phyloP scores from a whole-genome alignment of 768 basidiomycete species.

The Mycena vitilis region DNA sequence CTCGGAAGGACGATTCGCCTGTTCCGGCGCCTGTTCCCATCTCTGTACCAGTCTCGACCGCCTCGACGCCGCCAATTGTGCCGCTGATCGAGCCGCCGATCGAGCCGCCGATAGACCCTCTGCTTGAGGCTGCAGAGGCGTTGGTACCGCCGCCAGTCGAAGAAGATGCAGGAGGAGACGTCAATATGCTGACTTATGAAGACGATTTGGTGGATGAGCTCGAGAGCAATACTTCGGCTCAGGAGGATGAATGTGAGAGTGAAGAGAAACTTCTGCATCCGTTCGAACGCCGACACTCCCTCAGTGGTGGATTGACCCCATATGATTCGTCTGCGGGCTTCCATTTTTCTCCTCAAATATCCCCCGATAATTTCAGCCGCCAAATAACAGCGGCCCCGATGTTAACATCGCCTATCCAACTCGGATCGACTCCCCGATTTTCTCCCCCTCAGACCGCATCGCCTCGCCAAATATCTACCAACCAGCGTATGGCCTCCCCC shows the following conservation, averaged over 20 bases:
- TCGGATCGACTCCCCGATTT: background rate
- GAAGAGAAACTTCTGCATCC: slow-evolving; percentile 71
- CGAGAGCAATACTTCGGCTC: slow-evolving; percentile 50
- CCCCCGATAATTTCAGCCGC: slow-evolving; percentile 13
- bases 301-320: slow-evolving; percentile 47
- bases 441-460: background rate
- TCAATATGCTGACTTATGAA: slow-evolving; percentile 42
- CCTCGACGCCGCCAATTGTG: slow-evolving; percentile 11
- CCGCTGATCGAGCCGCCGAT: slow-evolving; percentile 14
- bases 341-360: slow-evolving; percentile 17
- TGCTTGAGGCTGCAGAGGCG: background rate
- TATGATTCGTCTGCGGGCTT: slow-evolving; percentile 39
- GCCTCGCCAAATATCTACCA: background rate
- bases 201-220: slow-evolving; percentile 46
- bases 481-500: background rate
- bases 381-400: background rate
- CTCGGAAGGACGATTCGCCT: slow-evolving; percentile 35
- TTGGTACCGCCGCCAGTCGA: slow-evolving; percentile 42
- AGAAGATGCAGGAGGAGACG: slow-evolving; percentile 51
- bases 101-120: background rate
- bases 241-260: slow-evolving; percentile 70
- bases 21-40: slow-evolving; percentile 5
- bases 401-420: background rate
- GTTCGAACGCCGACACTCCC: slow-evolving; percentile 55
- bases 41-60: background rate